A percentile compares a stretch with the other conserved stretches of the same genome.
Evolutionary conservation across 371 early-diverging fungal genomes (phyloP).

Genomic region (Thermomucor indicae-seudaticae): DNA sequence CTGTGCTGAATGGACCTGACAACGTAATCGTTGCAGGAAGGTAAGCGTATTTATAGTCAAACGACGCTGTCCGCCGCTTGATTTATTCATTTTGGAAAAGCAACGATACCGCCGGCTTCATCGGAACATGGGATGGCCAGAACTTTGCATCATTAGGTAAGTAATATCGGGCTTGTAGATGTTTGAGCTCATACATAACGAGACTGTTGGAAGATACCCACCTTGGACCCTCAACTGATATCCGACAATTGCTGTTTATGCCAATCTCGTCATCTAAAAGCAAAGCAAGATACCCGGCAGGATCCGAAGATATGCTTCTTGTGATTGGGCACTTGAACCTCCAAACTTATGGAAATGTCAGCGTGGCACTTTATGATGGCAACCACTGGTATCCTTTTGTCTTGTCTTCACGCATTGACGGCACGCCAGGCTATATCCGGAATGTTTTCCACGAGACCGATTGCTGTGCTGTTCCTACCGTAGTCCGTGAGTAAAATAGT

Average conservation of each 20-base stretch:
- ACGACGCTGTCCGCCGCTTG: too few relatives aligned
- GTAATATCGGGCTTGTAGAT: not conserved
- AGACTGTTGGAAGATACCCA: conserved; percentile 4
- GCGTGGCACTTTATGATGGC: conserved; percentile 64
- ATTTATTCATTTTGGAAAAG: not conserved
- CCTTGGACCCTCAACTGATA: conserved; percentile 12
- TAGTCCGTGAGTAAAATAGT: conserved; percentile 20
- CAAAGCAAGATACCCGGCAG: conserved; percentile 20
- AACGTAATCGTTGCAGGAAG: conserved; percentile 26
- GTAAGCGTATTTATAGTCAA: not conserved
- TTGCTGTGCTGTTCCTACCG: conserved; percentile 18
- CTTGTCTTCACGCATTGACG: conserved; percentile 32
- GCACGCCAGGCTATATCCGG: conserved; percentile 21
- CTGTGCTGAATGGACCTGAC: conserved; percentile 18
- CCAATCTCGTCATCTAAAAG: conserved; percentile 15
- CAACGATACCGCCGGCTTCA: conserved; percentile 5
- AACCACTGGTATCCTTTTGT: conserved; percentile 60
- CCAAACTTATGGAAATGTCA: conserved; percentile 36
- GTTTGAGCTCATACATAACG: not conserved
- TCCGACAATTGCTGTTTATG: conserved; percentile 31
- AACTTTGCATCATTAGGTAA: conserved; percentile 12
- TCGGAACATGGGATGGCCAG: conserved; percentile 19
- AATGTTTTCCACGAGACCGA: conserved; percentile 21
- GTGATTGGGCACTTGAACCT: conserved; percentile 51
- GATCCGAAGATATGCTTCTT: conserved; percentile 35